Conservation (phyloP, 2,329 filamentous ascomycete genomes). For the Exophiala sideris region DNA sequence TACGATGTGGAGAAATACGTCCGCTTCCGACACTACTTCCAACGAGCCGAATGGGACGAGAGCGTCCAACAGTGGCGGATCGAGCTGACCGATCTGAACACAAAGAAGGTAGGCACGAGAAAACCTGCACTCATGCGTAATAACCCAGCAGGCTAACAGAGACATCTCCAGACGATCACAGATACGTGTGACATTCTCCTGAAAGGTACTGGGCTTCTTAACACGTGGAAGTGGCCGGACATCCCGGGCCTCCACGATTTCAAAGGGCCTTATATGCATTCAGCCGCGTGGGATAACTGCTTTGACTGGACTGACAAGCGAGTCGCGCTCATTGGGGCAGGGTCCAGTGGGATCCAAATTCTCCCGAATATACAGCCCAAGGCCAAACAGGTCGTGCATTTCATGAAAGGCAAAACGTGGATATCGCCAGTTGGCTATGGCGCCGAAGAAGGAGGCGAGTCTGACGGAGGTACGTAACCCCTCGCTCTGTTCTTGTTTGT, state of each 20-base stretch:
- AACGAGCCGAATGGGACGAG: conserved; percentile 22
- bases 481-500: conserved; percentile 1
- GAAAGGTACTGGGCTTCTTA: conserved; percentile 39
- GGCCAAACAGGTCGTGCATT: conserved; percentile 25
- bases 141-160: too few species aligned
- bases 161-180: neutral
- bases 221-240: conserved; percentile 36
- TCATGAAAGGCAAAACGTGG: conserved; percentile 20
- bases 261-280: conserved; percentile 34
- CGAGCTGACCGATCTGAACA: neutral
- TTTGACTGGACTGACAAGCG: conserved; percentile 29
- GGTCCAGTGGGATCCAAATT: conserved; percentile 28
- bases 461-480: conserved; percentile 19
- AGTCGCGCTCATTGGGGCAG: conserved; percentile 29
- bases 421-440: conserved; percentile 19
- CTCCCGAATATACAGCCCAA: conserved; percentile 39
- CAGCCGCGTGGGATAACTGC: conserved; percentile 32
- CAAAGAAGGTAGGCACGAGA: neutral
- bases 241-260: conserved; percentile 36
- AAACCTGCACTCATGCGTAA: too few species aligned
- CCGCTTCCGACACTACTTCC: conserved; percentile 19
- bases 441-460: conserved; percentile 20
- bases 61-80: conserved; percentile 1
- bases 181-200: conserved; percentile 37
- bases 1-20: conserved; percentile 26